Percentiles rank a stretch among this genome's conserved stretches.
phyloP scores from a whole-genome alignment of 1,139 yeast species.

The Diutina catenulata region DNA sequence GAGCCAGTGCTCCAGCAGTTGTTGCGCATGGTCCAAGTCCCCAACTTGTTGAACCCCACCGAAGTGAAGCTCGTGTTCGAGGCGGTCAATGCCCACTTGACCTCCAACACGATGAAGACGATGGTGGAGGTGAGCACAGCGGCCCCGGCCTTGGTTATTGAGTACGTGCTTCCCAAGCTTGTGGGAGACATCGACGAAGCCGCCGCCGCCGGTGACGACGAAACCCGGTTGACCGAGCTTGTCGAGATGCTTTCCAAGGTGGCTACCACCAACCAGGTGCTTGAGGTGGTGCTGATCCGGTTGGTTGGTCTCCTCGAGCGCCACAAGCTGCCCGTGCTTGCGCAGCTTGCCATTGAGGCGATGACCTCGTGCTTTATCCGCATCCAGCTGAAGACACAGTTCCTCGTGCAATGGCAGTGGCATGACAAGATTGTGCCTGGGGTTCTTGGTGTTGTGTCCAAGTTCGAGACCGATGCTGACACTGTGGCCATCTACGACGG shows the following conservation, averaged over 20 bases:
- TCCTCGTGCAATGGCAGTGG: constrained; percentile 32
- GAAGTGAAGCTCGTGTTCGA: constrained; percentile 1
- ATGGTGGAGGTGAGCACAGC: neutral
- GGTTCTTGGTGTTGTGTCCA: constrained; percentile 13
- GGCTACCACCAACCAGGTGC: constrained; percentile 32
- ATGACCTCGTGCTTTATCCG: constrained; percentile 16
- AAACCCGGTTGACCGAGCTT: constrained; percentile 15
- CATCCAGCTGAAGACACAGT: constrained; percentile 14
- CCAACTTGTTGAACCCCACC: neutral
- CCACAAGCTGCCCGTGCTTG: neutral
- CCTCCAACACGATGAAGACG: neutral
- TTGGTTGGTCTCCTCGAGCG: constrained; percentile 10
- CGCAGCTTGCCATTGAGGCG: constrained; percentile 13
- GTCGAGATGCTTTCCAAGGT: constrained; percentile 34
- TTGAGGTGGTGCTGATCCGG: constrained; percentile 40
- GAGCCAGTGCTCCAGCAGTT: neutral
- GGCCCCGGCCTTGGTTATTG: constrained; percentile 30
- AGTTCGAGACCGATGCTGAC: constrained; percentile 14
- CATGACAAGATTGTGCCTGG: constrained; percentile 25
- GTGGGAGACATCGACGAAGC: constrained; percentile 15
- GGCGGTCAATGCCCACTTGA: constrained; percentile 1
- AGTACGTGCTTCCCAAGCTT: constrained; percentile 49
- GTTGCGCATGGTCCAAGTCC: constrained; percentile 1
- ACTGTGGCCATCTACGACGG: no score
- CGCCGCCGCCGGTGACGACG: constrained; percentile 11